These are phyloP conservation scores for Cudoniella acicularis DNA, from an alignment of 495 filamentous ascomycete species.

Conservation along the genomic window DNA sequence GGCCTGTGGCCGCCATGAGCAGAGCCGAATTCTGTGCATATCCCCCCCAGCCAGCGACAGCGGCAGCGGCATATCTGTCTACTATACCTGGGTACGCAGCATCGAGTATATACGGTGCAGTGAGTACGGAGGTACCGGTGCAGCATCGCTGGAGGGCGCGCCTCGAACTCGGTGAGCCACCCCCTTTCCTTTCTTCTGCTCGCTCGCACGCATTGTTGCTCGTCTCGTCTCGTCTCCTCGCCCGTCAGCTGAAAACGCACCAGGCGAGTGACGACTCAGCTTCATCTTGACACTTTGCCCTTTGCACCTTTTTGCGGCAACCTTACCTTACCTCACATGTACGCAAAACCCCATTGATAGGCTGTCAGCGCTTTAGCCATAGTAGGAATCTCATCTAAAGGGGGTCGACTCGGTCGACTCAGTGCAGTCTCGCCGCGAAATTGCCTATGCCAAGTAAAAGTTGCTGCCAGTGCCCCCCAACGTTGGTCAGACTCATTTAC, in stretches of 20 bases:
- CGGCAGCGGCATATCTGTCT: no score
- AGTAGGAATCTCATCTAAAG: not conserved
- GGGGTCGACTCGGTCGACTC: not conserved
- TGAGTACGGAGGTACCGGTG: no score
- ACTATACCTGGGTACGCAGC: no score
- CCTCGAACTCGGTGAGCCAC: no score
- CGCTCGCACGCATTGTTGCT: not conserved
- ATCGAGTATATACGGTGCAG: no score
- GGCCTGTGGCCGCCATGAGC: no score
- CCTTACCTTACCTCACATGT: not conserved
- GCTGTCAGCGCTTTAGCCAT: not conserved
- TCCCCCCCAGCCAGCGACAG: no score
- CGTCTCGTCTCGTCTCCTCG: not conserved
- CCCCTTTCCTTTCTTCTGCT: not conserved
- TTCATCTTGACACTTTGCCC: not conserved
- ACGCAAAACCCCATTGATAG: not conserved
- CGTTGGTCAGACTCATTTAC: not conserved
- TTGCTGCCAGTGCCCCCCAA: not conserved
- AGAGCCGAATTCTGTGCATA: no score
- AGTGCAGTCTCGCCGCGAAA: constrained; percentile 1
- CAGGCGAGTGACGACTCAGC: not conserved
- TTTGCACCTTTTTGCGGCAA: not conserved
- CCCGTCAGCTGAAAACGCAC: not conserved
- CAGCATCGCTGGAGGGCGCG: no score
- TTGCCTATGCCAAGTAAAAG: not conserved